These are phyloP conservation scores for Stephania japonica DNA, from an alignment of 164 flowering plant genomes.

Conservation along the genomic window DNA sequence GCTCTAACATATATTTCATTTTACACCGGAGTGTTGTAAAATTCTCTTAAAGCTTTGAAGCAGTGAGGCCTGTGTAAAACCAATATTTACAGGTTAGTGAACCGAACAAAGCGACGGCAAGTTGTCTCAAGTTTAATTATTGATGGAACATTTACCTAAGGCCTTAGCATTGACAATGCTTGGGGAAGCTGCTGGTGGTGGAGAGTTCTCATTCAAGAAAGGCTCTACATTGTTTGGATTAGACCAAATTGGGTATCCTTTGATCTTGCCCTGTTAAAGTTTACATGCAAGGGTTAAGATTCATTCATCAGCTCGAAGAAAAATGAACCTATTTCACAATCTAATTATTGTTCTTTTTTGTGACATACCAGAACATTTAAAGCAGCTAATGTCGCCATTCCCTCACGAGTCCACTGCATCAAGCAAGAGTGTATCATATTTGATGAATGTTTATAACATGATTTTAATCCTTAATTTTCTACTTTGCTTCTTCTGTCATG, in stretches of 20 bases:
- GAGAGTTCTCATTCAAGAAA: constrained; percentile 68
- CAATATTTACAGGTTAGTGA: neutral
- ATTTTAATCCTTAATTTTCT: neutral
- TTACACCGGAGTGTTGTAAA: neutral
- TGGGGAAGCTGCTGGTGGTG: constrained; percentile 85
- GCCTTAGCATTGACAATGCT: constrained; percentile 88
- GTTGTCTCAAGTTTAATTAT: too few relatives aligned
- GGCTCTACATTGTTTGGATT: constrained; percentile 77
- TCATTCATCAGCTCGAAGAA: neutral
- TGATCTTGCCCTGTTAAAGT: constrained; percentile 64
- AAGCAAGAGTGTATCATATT: constrained; percentile 1
- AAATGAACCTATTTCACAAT: neutral
- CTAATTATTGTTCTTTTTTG: neutral
- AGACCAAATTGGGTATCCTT: constrained; percentile 87
- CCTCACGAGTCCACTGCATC: constrained; percentile 97
- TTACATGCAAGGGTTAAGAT: neutral
- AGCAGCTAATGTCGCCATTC: constrained; percentile 98
- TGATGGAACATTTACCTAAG: constrained; percentile 38
- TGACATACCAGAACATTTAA: constrained; percentile 76
- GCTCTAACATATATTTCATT: neutral
- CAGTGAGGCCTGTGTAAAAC: constrained; percentile 36
- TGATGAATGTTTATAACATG: neutral
- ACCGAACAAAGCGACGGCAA: neutral
- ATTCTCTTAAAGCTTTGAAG: constrained; percentile 28
- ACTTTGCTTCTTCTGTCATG: too few relatives aligned